Base-by-base conservation (phyloP, 371 early-diverging fungal genomes). In the Synchytrium microbalum region DNA sequence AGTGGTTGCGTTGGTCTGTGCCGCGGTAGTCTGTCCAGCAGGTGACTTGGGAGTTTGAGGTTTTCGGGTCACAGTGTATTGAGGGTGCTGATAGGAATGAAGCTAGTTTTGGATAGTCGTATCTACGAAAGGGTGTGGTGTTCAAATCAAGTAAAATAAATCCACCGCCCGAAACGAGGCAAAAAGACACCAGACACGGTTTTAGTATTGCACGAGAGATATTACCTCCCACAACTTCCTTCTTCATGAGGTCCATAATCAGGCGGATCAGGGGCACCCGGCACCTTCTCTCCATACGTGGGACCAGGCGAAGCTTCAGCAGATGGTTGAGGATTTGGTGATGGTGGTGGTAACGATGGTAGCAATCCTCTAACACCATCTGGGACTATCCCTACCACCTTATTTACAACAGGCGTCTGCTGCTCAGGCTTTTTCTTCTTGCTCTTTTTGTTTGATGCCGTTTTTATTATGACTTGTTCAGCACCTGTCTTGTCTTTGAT, bases 21-120 rank as follows among this genome's bases (percentile, higher is more conserved):
- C 46, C 46, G 5, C 46, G 46, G 46, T 38, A 38, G 19, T 38
- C 46, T 38, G 46, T 38, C 46, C 46, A 38, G 46, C 46, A 38
- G 46, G 46, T 38, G 5, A 38, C 46, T 38, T 38, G 46, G 46
- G 46, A 38, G 46, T 38, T 38, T 38, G 46, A 38, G 46, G 46
- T 10, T 19, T 38, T 38, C 46, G 46, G 46, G 19, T 38, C 46
- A 38, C 46, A 38, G 46, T 38, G 46, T 10, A 38, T 38, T 5
- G 46, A 38, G 19, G 46, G 46, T 10, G 10, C 46, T 5, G 46
- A 5, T 38, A 38, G 46, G 46, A 38, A 38, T 38, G 46, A 38
- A 10, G 46, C 46, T 38, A 38, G 46, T 38, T 38, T 38, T 10
- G 46, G 46, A 19, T 38, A 38, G 19, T 38, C 46, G 46, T 38